These are phyloP conservation scores for Gloeostereum incarnatum DNA, from an alignment of 768 basidiomycete species.

Conservation along the genomic window DNA sequence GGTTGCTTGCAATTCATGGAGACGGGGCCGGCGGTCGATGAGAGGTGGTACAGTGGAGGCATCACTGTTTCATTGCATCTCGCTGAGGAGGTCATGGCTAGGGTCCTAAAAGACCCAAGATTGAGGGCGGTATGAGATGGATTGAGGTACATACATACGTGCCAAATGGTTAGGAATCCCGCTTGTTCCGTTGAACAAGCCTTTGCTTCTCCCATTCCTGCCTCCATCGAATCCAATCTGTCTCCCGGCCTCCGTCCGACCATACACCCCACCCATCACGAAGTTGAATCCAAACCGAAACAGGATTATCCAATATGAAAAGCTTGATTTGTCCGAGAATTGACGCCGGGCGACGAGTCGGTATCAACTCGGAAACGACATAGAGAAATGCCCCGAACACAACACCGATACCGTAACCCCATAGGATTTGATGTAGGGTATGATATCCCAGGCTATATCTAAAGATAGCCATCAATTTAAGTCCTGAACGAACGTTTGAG, in stretches of 20 bases:
- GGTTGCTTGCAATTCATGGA: conserved; percentile 12
- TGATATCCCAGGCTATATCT: conserved; percentile 74
- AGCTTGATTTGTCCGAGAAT: conserved; percentile 38
- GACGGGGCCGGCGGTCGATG: too few relatives aligned
- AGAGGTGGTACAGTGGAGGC: too few relatives aligned
- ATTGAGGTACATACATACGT: too few relatives aligned
- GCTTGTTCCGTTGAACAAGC: conserved; percentile 12
- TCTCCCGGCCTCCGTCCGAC: conserved; percentile 68
- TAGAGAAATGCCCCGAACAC: conserved; percentile 48
- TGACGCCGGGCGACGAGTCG: conserved; percentile 42
- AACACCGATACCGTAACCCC: conserved; percentile 64
- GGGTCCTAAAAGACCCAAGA: too few relatives aligned
- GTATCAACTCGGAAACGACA: conserved; percentile 46
- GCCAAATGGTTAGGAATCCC: conserved; percentile 10
- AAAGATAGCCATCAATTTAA: not conserved
- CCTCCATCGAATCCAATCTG: conserved; percentile 64
- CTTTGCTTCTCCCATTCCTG: conserved; percentile 39
- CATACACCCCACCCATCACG: conserved; percentile 80
- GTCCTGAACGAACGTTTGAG: not conserved
- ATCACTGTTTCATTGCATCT: too few relatives aligned
- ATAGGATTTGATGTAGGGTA: conserved; percentile 58
- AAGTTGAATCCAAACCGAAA: conserved; percentile 58
- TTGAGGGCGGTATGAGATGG: too few relatives aligned
- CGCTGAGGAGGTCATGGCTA: too few relatives aligned
- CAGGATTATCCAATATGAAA: conserved; percentile 42